Conservation (phyloP, 139 green algal genomes). For the Nannochloris sp. region DNA sequence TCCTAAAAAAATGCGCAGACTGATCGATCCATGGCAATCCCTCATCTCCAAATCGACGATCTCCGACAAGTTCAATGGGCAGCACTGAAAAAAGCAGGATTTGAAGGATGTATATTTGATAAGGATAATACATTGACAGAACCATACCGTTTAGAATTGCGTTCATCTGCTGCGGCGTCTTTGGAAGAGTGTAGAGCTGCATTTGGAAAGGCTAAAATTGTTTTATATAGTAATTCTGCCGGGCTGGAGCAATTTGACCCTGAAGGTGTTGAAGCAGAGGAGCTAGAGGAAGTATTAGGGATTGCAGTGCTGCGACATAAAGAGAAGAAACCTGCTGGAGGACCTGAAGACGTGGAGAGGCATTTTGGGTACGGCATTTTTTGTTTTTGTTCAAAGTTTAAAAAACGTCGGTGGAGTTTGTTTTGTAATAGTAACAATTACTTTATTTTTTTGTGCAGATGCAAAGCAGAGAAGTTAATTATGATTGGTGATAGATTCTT, state of each 20-base stretch:
- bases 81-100: constrained; percentile 56
- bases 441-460: constrained; percentile 52
- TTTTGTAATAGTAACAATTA: neutral
- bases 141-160: constrained; percentile 59
- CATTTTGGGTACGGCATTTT: too few relatives aligned
- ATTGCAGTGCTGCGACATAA: constrained; percentile 72
- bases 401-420: neutral
- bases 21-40: constrained; percentile 47
- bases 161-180: constrained; percentile 17
- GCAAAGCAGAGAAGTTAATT: constrained; percentile 48
- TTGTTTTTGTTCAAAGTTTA: neutral
- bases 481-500: constrained; percentile 86
- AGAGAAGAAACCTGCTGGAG: constrained; percentile 82
- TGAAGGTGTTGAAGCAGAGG: constrained; percentile 63
- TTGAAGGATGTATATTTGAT: constrained; percentile 79
- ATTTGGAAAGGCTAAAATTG: constrained; percentile 56
- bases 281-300: constrained; percentile 65
- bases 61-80: constrained; percentile 67
- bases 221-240: constrained; percentile 88
- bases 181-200: constrained; percentile 43
- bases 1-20: too few relatives aligned
- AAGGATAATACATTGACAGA: constrained; percentile 95
- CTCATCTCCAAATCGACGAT: constrained; percentile 60
- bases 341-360: constrained; percentile 47
- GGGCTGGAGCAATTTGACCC: constrained; percentile 87